Evolutionary conservation across 805 yeast species (phyloP), one percentile per base, ranked within the genome.

Genomic region (Danielia reshetovae): DNA sequence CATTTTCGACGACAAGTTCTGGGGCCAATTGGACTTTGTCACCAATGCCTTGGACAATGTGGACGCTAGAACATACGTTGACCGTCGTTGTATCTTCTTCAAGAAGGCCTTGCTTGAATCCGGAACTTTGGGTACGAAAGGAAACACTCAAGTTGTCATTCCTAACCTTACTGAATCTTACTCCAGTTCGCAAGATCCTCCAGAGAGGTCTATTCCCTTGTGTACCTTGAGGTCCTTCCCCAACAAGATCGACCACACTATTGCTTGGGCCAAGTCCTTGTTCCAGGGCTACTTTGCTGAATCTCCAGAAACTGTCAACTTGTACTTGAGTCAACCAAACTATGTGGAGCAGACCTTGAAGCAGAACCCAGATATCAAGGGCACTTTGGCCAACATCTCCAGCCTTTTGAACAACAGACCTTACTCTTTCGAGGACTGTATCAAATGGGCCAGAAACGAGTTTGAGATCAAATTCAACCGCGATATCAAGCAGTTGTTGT

Each of bases 141-240:
- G 98, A 61, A 93, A 93, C 59, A 90, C 96, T 14, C 99, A 93
- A 70, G 97, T 93, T 29, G 82, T 93, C 34, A 79, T 89, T 53
- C 99, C 99, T 48, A 75, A 79, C 56, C 62, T 93, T 56, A 93
- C 99, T 2, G 99, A 93, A 65, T 85, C 95, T 4, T 93, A 93
- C 63, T 85, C 97, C 3, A 85, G 96, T 2, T 85, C 96, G 9
- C 94, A 87, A 59, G 99, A 93, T 64, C 98, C 99, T 28, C 99
- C 99, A 24, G 99, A 93, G 69, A 88, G 88, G 64, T 80, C 96
- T 3, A 89, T 93, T 54, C 99, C 99, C 21, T 73, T 93, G 54
- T 93, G 99, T 74, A 93, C 99, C 2, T 73, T 93, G 57, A 81
- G 97, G 65, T 85, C 96, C 3, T 93, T 93, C 81, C 99, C 99